phyloP scores from a whole-genome alignment of 2,329 filamentous ascomycete genomes.

The Trichophyton benhamiae region DNA sequence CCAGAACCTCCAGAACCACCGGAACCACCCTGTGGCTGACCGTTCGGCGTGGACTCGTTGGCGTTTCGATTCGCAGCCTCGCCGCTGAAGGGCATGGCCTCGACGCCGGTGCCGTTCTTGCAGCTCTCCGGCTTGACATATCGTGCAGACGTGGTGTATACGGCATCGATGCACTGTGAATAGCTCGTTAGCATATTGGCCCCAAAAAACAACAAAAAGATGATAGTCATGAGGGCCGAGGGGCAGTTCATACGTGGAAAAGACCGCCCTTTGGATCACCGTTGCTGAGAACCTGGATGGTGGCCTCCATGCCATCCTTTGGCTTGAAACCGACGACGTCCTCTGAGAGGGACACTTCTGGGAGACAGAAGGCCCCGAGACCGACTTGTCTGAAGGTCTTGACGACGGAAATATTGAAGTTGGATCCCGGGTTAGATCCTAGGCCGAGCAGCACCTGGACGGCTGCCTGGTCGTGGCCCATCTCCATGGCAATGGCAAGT shows the following conservation, averaged over 20 bases:
- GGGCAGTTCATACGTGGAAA: slow-evolving; percentile 45
- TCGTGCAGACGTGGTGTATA: slow-evolving; percentile 45
- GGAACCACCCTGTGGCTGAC: slow-evolving; percentile 18
- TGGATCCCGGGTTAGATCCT: slow-evolving; percentile 41
- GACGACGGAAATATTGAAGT: slow-evolving; percentile 58
- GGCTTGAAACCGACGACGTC: slow-evolving; percentile 33
- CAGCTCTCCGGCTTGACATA: slow-evolving; percentile 40
- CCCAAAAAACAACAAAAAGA: neutral
- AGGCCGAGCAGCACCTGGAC: slow-evolving; percentile 44
- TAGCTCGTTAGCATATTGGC: neutral
- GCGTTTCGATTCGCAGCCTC: slow-evolving; percentile 30
- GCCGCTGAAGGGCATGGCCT: slow-evolving; percentile 32
- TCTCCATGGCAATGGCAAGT: slow-evolving; percentile 40
- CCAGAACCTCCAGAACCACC: neutral
- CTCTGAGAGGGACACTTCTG: slow-evolving; percentile 36
- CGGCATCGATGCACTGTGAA: slow-evolving; percentile 58
- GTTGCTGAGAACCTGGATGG: slow-evolving; percentile 57
- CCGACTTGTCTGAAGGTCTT: slow-evolving; percentile 49
- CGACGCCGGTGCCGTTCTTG: slow-evolving; percentile 46
- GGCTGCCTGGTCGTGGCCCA: slow-evolving; percentile 42
- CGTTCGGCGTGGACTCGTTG: slow-evolving; percentile 31
- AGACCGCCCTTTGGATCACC: slow-evolving; percentile 48
- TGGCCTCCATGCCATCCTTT: slow-evolving; percentile 50
- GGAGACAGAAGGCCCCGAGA: slow-evolving; percentile 54
- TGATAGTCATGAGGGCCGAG: neutral